Evolutionary conservation across 108 stramenopile species (phyloP), one percentile per base, ranked within the genome.

Genomic region (Hondaea fermentalgiana): DNA sequence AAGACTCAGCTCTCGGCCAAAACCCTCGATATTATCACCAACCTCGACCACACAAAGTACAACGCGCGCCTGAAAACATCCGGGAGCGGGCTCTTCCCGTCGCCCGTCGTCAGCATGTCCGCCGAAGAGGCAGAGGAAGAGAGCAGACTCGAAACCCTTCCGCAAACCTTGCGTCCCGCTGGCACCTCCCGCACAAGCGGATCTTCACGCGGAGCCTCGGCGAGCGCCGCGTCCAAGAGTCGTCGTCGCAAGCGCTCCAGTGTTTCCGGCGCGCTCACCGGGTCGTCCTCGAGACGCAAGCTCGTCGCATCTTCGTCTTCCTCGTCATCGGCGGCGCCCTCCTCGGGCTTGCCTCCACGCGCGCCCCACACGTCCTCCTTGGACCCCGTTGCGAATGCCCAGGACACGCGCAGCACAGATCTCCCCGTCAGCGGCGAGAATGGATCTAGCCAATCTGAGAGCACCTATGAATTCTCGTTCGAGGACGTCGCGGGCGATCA

Each of bases 111-210:
- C n/a, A 12, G 51, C 76, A 83, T 83, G 76, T 83, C 76, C 17
- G 49, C 45, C 12, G 76, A 83, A 83, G 76, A 83, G 51, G 76
- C 76, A 12, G 76, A 83, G 49, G 76, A 83, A 53, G 76, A 83
- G 28, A 53, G 49, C 28, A 23, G 6, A 16, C 51, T 83, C 45
- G 76, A 69, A 10, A 69, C 25, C 12, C 64, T 42, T 8, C 64
- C 64, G 14, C 17, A 42, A 8, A 23, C 59, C 59, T 59, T 59
- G n/a, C 21, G 59, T 23, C 21, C 21, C 59, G 21, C 19, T 19
- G 21, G 59, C 3, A 19, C 21, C 59, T 19, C 21, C 19, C n/a
- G 21, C 59, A 59, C 59, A n/a, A 23, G 59, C 59, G n/a, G n/a
- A 19, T 59, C 59, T n/a, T 19, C 59, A 23, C n/a, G 21, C n/a